Evolutionary conservation across 1,284 basidiomycete species (phyloP).

Genomic region (Melampsora americana): DNA sequence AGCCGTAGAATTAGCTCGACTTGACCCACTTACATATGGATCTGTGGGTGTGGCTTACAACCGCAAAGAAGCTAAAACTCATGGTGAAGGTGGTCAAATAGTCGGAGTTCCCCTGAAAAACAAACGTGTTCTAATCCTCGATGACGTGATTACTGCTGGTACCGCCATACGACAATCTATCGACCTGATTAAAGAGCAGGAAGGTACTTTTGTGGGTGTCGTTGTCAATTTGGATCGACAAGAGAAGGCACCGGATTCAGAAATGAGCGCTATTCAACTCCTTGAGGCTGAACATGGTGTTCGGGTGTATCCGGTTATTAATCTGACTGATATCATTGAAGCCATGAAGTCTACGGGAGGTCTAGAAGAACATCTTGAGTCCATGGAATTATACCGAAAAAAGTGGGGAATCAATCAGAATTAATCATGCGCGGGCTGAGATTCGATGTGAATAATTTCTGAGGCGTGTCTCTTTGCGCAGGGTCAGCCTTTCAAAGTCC

Average conservation of each 20-base stretch:
- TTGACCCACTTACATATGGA: conserved; percentile 58
- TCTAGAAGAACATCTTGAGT: conserved; percentile 63
- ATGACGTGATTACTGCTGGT: conserved; percentile 96
- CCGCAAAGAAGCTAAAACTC: conserved; percentile 90
- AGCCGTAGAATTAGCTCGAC: conserved; percentile 65
- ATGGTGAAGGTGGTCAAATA: conserved; percentile 92
- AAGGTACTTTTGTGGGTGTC: conserved; percentile 77
- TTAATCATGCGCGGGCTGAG: not conserved
- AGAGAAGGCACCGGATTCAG: conserved; percentile 67
- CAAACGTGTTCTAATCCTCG: conserved; percentile 77
- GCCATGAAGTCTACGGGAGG: conserved; percentile 73
- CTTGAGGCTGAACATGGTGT: conserved; percentile 73
- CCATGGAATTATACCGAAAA: conserved; percentile 76
- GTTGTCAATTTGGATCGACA: conserved; percentile 85
- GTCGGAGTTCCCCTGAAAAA: conserved; percentile 80
- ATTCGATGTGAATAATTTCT: too few species aligned
- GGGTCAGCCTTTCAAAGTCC: too few species aligned
- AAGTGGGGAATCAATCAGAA: conserved; percentile 64
- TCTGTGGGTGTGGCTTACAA: conserved; percentile 75
- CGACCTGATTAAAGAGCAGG: conserved; percentile 63
- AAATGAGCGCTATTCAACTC: conserved; percentile 72
- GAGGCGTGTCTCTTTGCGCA: too few species aligned
- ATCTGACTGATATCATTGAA: conserved; percentile 76
- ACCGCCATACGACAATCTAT: conserved; percentile 83
- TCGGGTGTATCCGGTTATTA: conserved; percentile 69